Evolutionary conservation across 164 flowering plant species (phyloP), one percentile per base, ranked within the genome.

Genomic region (Vitis vinifera): DNA sequence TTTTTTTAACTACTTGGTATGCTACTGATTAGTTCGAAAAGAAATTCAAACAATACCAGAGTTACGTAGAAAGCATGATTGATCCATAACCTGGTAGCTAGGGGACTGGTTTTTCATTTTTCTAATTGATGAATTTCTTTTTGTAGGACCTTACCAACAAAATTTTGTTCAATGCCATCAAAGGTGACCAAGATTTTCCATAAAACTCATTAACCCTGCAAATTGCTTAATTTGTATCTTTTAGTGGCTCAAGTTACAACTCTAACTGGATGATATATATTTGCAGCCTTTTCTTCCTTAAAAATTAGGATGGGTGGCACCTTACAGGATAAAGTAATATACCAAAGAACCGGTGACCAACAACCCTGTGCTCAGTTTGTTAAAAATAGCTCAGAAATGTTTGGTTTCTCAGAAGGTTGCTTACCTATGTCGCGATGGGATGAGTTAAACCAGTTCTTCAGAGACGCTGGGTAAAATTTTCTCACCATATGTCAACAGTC

Each of bases 251-350:
- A 14, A 8, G 14, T 8, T 37, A 15, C 5, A 11, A 10, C 13
- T 16, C 44, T 10, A 13, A 8, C 8, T 19, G 10, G 23, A 29
- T 64, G 30, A 27, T 61, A 16, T 23, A 3, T 58, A n/a, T 65
- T 65, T 56, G 71, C 65, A 82, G 83, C 83, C 0, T 82, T 82
- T 59, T 68, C 78, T 9, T 75, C 77, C 10, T 48, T 80, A 55
- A 77, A 70, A 68, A 51, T 80, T 3, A 68, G 85, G 59, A 13
- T 82, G 52, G 86, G 86, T 4, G 86, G 86, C 19, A 66, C 82
- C 3, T 71, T 80, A 57, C 77, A 80, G 67, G 84, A 83, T 61
- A 72, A 67, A 57, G 77, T 83, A 11, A 27, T 73, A 31, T 83
- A 78, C 48, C 63, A 65, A 29, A 52, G 23, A 10, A 63, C 68